These are phyloP conservation scores for Trichoderma koningii DNA, from an alignment of 2,329 filamentous ascomycete species.

Conservation along the genomic window DNA sequence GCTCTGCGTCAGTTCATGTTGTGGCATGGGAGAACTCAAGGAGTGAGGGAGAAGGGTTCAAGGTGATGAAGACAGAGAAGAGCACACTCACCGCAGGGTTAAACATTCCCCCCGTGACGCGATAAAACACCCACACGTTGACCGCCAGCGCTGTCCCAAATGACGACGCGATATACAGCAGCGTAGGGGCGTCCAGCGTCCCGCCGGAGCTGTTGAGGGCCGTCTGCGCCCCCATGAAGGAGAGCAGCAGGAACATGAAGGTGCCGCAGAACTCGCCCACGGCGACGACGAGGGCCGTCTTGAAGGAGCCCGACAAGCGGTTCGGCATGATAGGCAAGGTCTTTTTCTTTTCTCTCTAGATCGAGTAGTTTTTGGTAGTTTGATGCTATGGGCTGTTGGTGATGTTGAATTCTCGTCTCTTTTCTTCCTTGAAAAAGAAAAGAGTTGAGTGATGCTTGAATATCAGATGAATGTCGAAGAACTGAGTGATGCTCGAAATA, in stretches of 20 bases:
- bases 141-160: constrained; percentile 55
- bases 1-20: not conserved
- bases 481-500: no score
- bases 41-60: no score
- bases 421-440: no score
- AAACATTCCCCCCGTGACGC: constrained; percentile 55
- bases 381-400: not conserved
- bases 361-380: not conserved
- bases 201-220: constrained; percentile 39
- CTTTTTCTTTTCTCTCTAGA: no score
- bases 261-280: constrained; percentile 56
- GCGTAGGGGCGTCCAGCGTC: constrained; percentile 38
- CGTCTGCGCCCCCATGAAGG: constrained; percentile 46
- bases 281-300: constrained; percentile 28
- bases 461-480: no score
- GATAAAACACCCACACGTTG: constrained; percentile 60
- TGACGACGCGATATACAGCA: constrained; percentile 53
- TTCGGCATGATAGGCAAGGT: constrained; percentile 1
- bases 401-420: not conserved
- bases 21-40: not conserved
- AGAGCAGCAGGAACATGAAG: constrained; percentile 54
- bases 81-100: constrained; percentile 50
- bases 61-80: not conserved
- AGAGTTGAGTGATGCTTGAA: no score
- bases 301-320: not conserved